These are phyloP conservation scores for Hypoxylon lienhwacheense DNA, from an alignment of 495 filamentous ascomycete species.

Conservation along the genomic window DNA sequence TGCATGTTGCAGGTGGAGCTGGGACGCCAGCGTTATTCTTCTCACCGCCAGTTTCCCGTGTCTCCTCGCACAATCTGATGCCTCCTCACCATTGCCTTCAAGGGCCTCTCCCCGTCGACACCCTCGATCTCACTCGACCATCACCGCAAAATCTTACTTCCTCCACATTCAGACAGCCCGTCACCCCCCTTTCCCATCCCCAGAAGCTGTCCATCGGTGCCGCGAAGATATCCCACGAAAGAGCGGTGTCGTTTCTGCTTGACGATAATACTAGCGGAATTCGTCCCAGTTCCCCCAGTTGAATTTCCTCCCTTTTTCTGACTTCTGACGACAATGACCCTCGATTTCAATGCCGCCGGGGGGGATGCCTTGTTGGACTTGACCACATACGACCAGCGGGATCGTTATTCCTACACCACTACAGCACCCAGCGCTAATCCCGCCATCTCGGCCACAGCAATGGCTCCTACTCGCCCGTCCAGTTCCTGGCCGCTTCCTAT, in stretches of 20 bases:
- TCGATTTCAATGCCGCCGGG: conserved; percentile 56
- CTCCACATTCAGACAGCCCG: conserved; percentile 36
- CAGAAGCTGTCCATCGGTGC: conserved; percentile 30
- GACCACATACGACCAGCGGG: conserved; percentile 55
- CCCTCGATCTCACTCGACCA: conserved; percentile 44
- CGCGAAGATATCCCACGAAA: conserved; percentile 40
- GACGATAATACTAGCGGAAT: conserved; percentile 44
- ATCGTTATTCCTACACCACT: conserved; percentile 54
- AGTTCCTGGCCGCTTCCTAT: conserved; percentile 48
- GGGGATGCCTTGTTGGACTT: conserved; percentile 58
- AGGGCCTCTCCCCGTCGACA: conserved; percentile 39
- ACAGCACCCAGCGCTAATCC: conserved; percentile 46
- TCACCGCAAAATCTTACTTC: conserved; percentile 41
- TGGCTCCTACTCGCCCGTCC: conserved; percentile 49
- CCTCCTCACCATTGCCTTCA: conserved; percentile 37
- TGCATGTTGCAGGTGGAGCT: conserved; percentile 43
- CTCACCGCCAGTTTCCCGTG: conserved; percentile 44
- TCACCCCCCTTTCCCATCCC: conserved; percentile 31
- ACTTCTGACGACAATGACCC: conserved; percentile 55
- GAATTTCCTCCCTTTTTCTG: conserved; percentile 40
- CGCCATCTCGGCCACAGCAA: conserved; percentile 45
- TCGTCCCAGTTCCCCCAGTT: conserved; percentile 42
- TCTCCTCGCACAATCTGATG: conserved; percentile 39
- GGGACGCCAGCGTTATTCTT: conserved; percentile 41
- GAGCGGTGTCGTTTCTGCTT: conserved; percentile 43